Base-by-base conservation (phyloP, 345 rosid genomes). In the Salix brachista region DNA sequence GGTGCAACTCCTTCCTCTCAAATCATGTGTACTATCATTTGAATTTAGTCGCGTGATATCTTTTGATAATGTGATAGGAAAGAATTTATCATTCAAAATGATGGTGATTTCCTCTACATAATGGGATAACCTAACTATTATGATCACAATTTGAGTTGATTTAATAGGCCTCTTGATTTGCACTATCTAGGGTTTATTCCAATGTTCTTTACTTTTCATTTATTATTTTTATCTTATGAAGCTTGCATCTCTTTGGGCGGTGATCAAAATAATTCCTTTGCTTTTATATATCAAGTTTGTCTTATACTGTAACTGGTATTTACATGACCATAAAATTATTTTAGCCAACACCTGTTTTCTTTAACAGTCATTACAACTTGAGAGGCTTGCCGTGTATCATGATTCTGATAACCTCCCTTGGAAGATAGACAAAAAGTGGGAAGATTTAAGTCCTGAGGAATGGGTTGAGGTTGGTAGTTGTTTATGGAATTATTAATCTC, bases 361-460 rank as follows among this genome's bases (percentile, higher is more conserved):
- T 76, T 80, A 69, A 77, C 92, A 96, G 99, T 96, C 99, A 39
- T 85, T 96, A 83, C 94, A 93, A 67, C 94, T 96, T 74, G 92
- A 90, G 86, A 96, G 98, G 85, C 94, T 96, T 82, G 97, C 98
- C 42, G 73, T 93, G 78, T 96, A 96, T 86, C 99, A 96, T 82
- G 96, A 96, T 86, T 90, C 92, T 56, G 86, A 89, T 84, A 89
- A 89, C 82, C 79, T 82, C 78, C 98, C 91, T 32, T 96, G 98
- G 99, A 89, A 82, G 81, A 89, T 87, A 80, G 83, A 89, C 76
- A 93, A 90, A 86, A 86, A 87, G 76, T 96, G 99, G 99, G 98
- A 92, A 76, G 92, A 91, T 84, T 89, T 96, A 69, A 87, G 85
- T 86, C 97, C 97, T 14, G 85, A 83, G 76, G 97, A 93, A 77